Conservation (phyloP, 768 basidiomycete species). For the Xerocomus spinulosus region DNA sequence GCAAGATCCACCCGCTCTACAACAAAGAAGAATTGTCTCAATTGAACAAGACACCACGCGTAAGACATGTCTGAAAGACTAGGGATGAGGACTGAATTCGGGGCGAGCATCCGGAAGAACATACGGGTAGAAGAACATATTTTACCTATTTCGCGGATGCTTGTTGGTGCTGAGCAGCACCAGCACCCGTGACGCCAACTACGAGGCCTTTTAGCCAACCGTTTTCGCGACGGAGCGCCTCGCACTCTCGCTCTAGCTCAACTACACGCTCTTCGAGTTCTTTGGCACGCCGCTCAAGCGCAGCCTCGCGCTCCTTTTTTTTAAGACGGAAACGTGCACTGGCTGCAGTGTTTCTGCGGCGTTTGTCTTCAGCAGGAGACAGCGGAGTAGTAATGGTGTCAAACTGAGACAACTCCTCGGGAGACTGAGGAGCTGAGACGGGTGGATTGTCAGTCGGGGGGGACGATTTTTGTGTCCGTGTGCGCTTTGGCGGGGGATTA, state of each 20-base stretch:
- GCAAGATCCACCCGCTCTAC: background rate
- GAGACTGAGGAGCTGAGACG: slow-evolving; percentile 28
- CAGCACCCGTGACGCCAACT: slow-evolving; percentile 79
- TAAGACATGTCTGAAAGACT: background rate
- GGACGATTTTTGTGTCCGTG: slow-evolving; percentile 52
- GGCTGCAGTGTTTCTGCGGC: slow-evolving; percentile 89
- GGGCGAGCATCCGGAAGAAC: background rate
- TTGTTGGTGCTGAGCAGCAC: slow-evolving; percentile 33
- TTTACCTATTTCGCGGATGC: slow-evolving; percentile 14
- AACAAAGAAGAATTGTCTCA: background rate
- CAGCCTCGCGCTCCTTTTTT: slow-evolving; percentile 94
- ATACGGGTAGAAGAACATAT: background rate
- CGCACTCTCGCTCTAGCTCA: slow-evolving; percentile 89
- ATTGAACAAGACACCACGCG: too few relatives aligned
- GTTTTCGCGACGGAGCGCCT: slow-evolving; percentile 82
- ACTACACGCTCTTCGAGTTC: slow-evolving; percentile 75
- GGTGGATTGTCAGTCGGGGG: slow-evolving; percentile 28
- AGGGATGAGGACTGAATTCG: background rate
- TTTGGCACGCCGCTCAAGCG: slow-evolving; percentile 79
- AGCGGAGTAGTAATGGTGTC: slow-evolving; percentile 25
- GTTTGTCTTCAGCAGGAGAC: slow-evolving; percentile 78
- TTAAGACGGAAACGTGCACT: slow-evolving; percentile 91
- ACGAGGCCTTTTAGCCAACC: slow-evolving; percentile 90
- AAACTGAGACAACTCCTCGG: slow-evolving; percentile 23
- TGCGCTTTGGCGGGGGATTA: slow-evolving; percentile 40